Evolutionary conservation across 768 basidiomycete species (phyloP), one percentile per base, ranked within the genome.

Genomic region (Boletus eberwhitei): DNA sequence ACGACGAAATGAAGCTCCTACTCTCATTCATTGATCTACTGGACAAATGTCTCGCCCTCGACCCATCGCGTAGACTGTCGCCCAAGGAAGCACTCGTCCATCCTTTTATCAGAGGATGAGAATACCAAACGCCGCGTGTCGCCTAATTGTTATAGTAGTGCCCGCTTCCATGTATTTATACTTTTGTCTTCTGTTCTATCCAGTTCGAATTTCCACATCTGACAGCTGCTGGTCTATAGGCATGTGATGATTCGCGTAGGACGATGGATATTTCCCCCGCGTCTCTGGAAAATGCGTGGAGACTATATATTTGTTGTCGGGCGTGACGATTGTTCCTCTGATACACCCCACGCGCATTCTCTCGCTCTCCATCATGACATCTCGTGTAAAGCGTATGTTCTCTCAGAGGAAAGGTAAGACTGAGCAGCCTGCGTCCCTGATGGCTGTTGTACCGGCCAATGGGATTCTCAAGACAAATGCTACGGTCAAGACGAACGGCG

Each of bases 61-160:
- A 98, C 67, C 90, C 95, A 2, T 78, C 83, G 39, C 84, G 92
- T 68, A 75, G 96, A 64, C 83, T 97, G 32, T 85, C 85, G n/a
- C 94, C 95, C 2, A 85, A 87, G 64, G 96, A 98, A 65, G 94
- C 92, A 5, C 77, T 98, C 38, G 71, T 79, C 9, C 94, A 98
- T 72, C 84, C 91, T 0, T 98, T 96, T 72, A 84, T 98, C 52
- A 78, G 88, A 48, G 81, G 83, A 51, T 79, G 60, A 66, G 17
- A 50, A 57, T 58, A 59, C 54, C 57, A 49, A 52, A 53, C 36
- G 16, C 44, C 31, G 21, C 54, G 5, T 56, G 40, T 59, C 45
- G 29, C 44, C 41, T 61, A 64, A 62, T 65, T 37, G 24, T 60
- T 57, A 45, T 52, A 43, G 57, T 63, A 58, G 57, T 55, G 31